These are phyloP conservation scores for Stephania cephalantha DNA, from an alignment of 164 flowering plant genomes.

Conservation along the genomic window DNA sequence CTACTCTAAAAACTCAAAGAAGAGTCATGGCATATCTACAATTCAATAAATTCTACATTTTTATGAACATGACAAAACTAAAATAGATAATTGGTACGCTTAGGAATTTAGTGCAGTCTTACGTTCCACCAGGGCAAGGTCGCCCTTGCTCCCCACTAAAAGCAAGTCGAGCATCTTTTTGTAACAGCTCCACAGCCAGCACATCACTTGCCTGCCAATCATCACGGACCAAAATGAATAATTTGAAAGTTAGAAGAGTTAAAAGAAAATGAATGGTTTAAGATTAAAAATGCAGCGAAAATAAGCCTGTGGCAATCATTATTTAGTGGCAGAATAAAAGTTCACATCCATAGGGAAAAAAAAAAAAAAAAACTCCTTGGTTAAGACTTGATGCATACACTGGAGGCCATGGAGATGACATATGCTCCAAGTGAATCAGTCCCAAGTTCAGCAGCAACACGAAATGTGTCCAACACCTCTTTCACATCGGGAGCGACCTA, in stretches of 20 bases:
- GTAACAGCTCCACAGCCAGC: constrained; percentile 92
- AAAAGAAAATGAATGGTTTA: background rate
- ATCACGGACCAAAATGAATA: background rate
- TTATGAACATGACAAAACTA: background rate
- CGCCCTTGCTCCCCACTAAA: constrained; percentile 80
- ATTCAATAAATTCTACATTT: background rate
- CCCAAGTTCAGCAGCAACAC: constrained; percentile 92
- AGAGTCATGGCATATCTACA: background rate
- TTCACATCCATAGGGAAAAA: background rate
- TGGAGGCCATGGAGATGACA: constrained; percentile 96
- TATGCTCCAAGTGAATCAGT: constrained; percentile 94
- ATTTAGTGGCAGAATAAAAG: constrained; percentile 4
- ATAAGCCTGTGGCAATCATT: background rate
- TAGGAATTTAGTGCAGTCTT: constrained; percentile 20
- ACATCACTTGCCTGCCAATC: constrained; percentile 86
- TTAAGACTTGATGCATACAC: constrained; percentile 37
- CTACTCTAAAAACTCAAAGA: background rate
- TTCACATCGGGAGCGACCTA: constrained; percentile 79
- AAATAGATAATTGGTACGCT: background rate
- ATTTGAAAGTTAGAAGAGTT: background rate
- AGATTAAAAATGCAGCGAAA: background rate
- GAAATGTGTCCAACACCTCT: constrained; percentile 95
- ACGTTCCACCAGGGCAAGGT: constrained; percentile 94
- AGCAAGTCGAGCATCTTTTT: constrained; percentile 91
- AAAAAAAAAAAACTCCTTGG: background rate